Evolutionary conservation across 768 basidiomycete species (phyloP).

Genomic region (Trametes elegans): DNA sequence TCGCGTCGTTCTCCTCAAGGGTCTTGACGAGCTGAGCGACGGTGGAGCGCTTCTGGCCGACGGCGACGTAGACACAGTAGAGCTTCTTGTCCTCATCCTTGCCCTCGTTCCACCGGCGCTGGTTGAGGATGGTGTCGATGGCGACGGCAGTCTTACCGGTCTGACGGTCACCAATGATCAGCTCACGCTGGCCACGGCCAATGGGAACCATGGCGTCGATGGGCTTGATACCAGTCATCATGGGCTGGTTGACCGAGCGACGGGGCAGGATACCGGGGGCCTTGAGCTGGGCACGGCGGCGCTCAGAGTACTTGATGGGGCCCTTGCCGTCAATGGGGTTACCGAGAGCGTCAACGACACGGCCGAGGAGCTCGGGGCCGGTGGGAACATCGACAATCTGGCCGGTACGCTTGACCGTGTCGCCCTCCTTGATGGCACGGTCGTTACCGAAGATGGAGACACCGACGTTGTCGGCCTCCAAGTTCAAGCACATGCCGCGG

Average conservation of each 20-base stretch:
- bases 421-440: constrained; percentile 99
- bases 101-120: constrained; percentile 99
- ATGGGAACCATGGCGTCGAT: constrained; percentile 99
- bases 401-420: constrained; percentile 99
- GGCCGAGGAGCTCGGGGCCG: constrained; percentile 94
- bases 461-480: constrained; percentile 99
- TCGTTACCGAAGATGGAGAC: constrained; percentile 99
- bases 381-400: constrained; percentile 99
- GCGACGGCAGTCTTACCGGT: constrained; percentile 99
- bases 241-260: constrained; percentile 99
- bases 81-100: constrained; percentile 96
- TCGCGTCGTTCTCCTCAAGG: constrained; percentile 98
- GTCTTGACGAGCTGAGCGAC: constrained; percentile 99
- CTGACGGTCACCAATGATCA: constrained; percentile 99
- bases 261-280: constrained; percentile 99
- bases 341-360: constrained; percentile 99
- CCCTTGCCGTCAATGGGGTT: constrained; percentile 99
- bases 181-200: constrained; percentile 99
- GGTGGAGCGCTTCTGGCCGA: constrained; percentile 99
- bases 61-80: constrained; percentile 99
- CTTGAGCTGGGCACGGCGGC: constrained; percentile 97
- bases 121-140: constrained; percentile 99
- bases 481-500: constrained; percentile 99
- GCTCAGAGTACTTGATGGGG: constrained; percentile 89
- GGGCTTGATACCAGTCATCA: constrained; percentile 99